Base-by-base conservation (phyloP, 2,329 filamentous ascomycete species). In the Neonectria faginata region DNA sequence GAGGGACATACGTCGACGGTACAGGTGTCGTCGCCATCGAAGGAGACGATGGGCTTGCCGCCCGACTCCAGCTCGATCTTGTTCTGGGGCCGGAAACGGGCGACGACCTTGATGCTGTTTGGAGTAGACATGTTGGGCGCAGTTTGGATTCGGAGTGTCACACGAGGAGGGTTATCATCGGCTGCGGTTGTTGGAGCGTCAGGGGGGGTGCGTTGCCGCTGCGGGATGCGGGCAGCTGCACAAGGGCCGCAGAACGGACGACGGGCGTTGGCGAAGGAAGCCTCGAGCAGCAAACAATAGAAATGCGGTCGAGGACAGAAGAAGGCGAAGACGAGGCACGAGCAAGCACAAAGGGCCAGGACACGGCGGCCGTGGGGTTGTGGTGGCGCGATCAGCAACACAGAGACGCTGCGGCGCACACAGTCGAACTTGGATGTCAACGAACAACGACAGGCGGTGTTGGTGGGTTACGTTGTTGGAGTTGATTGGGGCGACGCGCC, bases 31-130 rank as follows among this genome's bases (percentile, higher is more conserved):
- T 94, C 91, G 72, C 91, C 90, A 78, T 92, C 89, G 80, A 99
- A 98, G 54, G 86, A 84, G 68, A 99, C 96, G 73, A 99, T 95
- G 68, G 94, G 92, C 81, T 96, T 91, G 80, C 95, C 95, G 79
- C 94, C 94, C 76, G 91, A 94, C 66, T 91, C 90, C 78, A 97
- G 86, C 85, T 99, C 96, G 80, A 96, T 82, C 83, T 93, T 93
- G 86, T 99, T 99, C 83, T 97, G 95, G 74, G 96, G 96, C 78
- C 96, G 90, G 83, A 99, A 99, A 77, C 96, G 93, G 85, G 95
- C 95, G 80, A 99, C 94, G 79, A 99, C 96, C 92, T 88, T 91
- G 85, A 91, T 91, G 76, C 85, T 89, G 77, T 89, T 88, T 74
- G 83, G 82, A 80, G 83, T 82, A 78, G 86, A 87, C 85, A 86